Percentiles rank a stretch among this genome's conserved stretches.
These are phyloP conservation scores for Russula brevipes DNA, from an alignment of 768 basidiomycete species.

Conservation along the genomic window DNA sequence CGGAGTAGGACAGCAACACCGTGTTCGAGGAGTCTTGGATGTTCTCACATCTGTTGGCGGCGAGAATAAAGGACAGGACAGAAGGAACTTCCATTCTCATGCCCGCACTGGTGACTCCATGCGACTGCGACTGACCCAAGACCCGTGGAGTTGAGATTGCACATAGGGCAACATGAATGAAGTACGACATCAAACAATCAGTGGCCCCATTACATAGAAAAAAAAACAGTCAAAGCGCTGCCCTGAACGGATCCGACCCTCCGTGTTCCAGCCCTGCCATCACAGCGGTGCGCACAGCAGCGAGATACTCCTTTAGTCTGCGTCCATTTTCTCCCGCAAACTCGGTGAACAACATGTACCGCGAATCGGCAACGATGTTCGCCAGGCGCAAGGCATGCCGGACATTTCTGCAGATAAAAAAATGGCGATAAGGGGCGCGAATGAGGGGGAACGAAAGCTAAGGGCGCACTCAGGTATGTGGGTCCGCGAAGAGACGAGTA, in stretches of 20 bases:
- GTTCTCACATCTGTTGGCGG: too few relatives aligned
- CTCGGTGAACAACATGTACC: conserved; percentile 57
- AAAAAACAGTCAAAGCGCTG: conserved; percentile 27
- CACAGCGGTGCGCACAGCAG: conserved; percentile 64
- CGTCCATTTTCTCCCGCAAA: conserved; percentile 63
- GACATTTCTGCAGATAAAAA: conserved; percentile 54
- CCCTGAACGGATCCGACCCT: conserved; percentile 67
- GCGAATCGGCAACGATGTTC: conserved; percentile 84
- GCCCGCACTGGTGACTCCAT: too few relatives aligned
- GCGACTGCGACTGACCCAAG: too few relatives aligned
- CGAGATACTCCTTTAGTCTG: conserved; percentile 67
- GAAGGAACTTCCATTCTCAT: too few relatives aligned
- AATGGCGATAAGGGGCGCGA: background rate
- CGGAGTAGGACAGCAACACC: too few relatives aligned
- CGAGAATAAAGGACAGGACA: too few relatives aligned
- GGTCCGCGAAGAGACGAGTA: conserved; percentile 58
- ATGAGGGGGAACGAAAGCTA: background rate
- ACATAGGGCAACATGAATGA: too few relatives aligned
- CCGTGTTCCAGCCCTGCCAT: conserved; percentile 68
- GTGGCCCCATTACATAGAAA: background rate
- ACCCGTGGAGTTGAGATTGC: too few relatives aligned
- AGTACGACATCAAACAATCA: background rate
- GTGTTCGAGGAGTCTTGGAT: too few relatives aligned
- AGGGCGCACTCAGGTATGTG: conserved; percentile 59
- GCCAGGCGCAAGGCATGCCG: conserved; percentile 68